Percentiles rank a stretch among this genome's conserved stretches.
Evolutionary conservation across 495 filamentous ascomycete genomes (phyloP).

Genomic region (Zalerion maritima): DNA sequence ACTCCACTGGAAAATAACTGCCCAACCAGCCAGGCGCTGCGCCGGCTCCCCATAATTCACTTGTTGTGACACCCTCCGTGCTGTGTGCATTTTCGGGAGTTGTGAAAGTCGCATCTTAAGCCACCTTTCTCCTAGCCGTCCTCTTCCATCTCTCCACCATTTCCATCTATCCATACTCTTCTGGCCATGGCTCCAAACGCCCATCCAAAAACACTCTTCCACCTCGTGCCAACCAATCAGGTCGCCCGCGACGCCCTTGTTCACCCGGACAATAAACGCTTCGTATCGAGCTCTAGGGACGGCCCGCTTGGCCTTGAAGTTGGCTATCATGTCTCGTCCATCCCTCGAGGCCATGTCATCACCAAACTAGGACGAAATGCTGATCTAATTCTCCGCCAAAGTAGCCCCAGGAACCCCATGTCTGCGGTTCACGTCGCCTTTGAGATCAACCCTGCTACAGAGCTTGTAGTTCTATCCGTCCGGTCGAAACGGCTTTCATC

Average conservation of each 20-base stretch:
- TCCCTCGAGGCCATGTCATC: constrained; percentile 5
- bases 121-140: too few relatives aligned
- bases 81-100: too few relatives aligned
- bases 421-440: constrained; percentile 19
- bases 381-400: constrained; percentile 16
- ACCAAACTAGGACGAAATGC: constrained; percentile 10
- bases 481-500: too few relatives aligned
- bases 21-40: too few relatives aligned
- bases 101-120: too few relatives aligned
- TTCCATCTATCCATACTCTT: too few relatives aligned
- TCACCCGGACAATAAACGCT: constrained; percentile 8
- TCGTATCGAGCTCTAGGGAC: constrained; percentile 4
- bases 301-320: constrained; percentile 13
- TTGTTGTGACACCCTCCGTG: too few relatives aligned
- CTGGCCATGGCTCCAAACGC: constrained; percentile 1
- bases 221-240: constrained; percentile 12
- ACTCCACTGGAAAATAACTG: too few relatives aligned
- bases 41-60: too few relatives aligned
- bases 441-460: constrained; percentile 9
- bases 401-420: neutral
- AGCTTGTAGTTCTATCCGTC: constrained; percentile 4
- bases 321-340: constrained; percentile 8
- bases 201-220: constrained; percentile 6
- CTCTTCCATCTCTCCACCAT: too few relatives aligned
- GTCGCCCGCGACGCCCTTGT: constrained; percentile 6